A percentile compares a stretch with the other conserved stretches of the same genome.
Conservation (phyloP, 225 moss, liverwort and hornwort species). For the Antitrichia curtipendula region DNA sequence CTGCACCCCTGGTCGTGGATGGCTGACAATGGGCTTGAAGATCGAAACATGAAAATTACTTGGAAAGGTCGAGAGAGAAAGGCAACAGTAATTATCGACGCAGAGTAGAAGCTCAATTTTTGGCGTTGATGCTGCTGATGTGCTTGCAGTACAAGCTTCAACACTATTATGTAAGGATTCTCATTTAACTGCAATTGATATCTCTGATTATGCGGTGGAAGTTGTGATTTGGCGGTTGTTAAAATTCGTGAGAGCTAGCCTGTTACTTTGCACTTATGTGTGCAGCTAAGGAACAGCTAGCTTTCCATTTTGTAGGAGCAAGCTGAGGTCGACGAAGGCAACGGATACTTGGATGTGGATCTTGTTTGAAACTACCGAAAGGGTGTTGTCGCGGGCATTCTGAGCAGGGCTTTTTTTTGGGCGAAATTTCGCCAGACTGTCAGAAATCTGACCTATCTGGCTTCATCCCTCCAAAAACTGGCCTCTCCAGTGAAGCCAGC, state of each 20-base stretch:
- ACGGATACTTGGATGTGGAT: background rate
- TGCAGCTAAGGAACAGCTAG: background rate
- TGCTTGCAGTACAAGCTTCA: background rate
- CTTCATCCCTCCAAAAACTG: no score
- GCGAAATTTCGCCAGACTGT: no score
- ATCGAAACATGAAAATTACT: background rate
- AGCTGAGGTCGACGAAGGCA: background rate
- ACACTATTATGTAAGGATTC: conserved; percentile 2
- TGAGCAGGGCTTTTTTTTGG: no score
- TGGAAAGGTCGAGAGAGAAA: background rate
- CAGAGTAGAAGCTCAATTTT: background rate
- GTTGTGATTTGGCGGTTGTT: background rate
- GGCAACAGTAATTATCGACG: background rate
- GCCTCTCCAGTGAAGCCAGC: no score
- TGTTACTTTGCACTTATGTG: background rate
- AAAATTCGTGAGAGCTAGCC: background rate
- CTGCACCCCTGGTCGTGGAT: conserved; percentile 27
- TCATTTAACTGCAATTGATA: background rate
- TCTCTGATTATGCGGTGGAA: background rate
- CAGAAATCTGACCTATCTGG: no score
- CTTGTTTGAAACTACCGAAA: background rate
- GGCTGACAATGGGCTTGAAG: background rate
- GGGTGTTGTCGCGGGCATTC: background rate
- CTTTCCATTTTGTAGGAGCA: conserved; percentile 1
- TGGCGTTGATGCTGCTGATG: background rate